Evolutionary conservation across 2,329 filamentous ascomycete genomes (phyloP), one percentile per base, ranked within the genome.

Genomic region (Botrytis hyacinthi): DNA sequence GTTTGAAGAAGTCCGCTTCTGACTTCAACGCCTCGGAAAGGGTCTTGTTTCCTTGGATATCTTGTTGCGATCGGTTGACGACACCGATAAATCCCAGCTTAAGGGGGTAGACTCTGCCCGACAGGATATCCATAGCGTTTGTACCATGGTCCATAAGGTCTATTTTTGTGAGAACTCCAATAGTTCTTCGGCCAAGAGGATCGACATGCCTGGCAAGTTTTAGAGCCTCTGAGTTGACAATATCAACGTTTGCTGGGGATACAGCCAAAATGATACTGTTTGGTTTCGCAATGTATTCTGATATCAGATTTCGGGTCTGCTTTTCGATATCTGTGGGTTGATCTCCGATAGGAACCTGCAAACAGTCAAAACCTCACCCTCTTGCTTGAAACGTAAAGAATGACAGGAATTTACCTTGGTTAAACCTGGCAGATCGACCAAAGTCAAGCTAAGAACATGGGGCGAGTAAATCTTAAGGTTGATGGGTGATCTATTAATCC

Each of bases 111-210:
- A 99, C 96, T 40, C 96, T 91, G 5, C 96, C 96, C 10, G 95
- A 97, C n/a, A 99, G 87, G 78, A 99, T 99, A 80, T 99, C 96
- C 78, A 99, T 87, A 26, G 96, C 96, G 80, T 99, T 98, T 73
- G 96, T 99, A 76, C 96, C 96, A 81, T 99, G 95, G 81, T 99
- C 96, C 96, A 99, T 99, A 73, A 99, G 86, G 82, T 99, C 96
- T 76, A 99, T 86, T 85, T 99, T 99, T 75, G 96, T 98, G 74
- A 99, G 87, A 73, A 99, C 95, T 80, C 96, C 96, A 81, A 99
- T 98, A 32, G 96, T 99, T 82, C 96, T 90, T 83, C 93, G 91
- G 76, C 96, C 96, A 83, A 97, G 91, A 3, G 96, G 92, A 83
- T 99, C 96, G 72, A 99, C 96, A 89, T 99, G 94, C 71, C 96